phyloP scores from a whole-genome alignment of 2,329 filamentous ascomycete genomes.

The Diaporthe batatas region DNA sequence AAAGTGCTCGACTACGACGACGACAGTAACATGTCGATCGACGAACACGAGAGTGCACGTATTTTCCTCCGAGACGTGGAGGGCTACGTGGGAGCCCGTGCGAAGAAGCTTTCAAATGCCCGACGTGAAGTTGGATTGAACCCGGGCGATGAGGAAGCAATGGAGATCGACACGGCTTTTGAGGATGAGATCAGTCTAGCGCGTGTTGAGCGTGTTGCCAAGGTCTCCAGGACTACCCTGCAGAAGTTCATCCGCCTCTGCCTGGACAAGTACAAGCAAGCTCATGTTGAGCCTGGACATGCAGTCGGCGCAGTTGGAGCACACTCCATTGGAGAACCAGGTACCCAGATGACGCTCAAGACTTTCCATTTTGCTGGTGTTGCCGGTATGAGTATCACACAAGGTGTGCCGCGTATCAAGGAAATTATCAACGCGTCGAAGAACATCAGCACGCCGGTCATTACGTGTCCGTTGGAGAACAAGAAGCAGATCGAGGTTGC shows the following conservation, averaged over 20 bases:
- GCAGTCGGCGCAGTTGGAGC: slow-evolving; percentile 96
- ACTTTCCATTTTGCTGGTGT: slow-evolving; percentile 99
- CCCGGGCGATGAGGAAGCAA: slow-evolving; percentile 48
- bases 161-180: slow-evolving; percentile 47
- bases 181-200: slow-evolving; percentile 52
- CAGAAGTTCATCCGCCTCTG: slow-evolving; percentile 84
- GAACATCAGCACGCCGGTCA: slow-evolving; percentile 92
- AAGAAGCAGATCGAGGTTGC: slow-evolving; percentile 81
- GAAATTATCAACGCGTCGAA: slow-evolving; percentile 99
- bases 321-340: slow-evolving; percentile 97
- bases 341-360: slow-evolving; percentile 99
- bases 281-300: slow-evolving; percentile 93
- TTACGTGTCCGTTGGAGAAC: slow-evolving; percentile 86
- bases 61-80: slow-evolving; percentile 85
- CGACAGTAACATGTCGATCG: slow-evolving; percentile 75
- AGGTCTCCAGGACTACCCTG: slow-evolving; percentile 83
- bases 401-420: slow-evolving; percentile 99
- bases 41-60: slow-evolving; percentile 85
- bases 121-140: slow-evolving; percentile 66
- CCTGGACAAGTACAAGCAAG: slow-evolving; percentile 89
- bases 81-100: slow-evolving; percentile 75
- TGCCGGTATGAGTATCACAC: slow-evolving; percentile 98
- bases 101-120: slow-evolving; percentile 69
- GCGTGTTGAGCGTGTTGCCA: slow-evolving; percentile 79
- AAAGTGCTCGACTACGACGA: slow-evolving; percentile 78